Conservation (phyloP, 1,284 basidiomycete species). For the Ceratobasidium theobromae region DNA sequence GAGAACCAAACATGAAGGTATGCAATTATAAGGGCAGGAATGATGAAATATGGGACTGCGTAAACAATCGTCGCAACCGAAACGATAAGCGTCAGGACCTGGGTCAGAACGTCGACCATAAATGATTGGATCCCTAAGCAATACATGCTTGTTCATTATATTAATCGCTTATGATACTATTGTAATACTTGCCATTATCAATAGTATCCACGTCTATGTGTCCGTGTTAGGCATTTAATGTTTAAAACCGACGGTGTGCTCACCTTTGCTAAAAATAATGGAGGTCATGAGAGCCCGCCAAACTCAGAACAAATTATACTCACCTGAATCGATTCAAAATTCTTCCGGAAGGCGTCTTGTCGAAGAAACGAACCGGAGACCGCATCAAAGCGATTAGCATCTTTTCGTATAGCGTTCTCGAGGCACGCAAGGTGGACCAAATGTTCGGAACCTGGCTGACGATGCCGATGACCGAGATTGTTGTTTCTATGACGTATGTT, state of each 20-base stretch:
- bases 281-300: neutral
- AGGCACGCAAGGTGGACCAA: conserved; percentile 1
- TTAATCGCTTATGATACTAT: too few species aligned
- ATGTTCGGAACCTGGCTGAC: conserved; percentile 1
- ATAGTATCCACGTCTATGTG: conserved; percentile 32
- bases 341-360: conserved; percentile 4
- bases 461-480: neutral
- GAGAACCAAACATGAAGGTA: conserved; percentile 6
- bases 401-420: neutral
- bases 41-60: conserved; percentile 2
- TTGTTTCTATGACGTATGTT: neutral
- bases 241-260: too few species aligned
- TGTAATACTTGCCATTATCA: conserved; percentile 17
- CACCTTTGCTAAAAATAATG: neutral
- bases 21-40: neutral
- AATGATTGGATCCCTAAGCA: neutral
- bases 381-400: conserved; percentile 3
- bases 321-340: conserved; percentile 22
- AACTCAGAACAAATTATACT: neutral
- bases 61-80: neutral
- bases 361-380: conserved; percentile 6
- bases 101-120: neutral
- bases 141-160: too few species aligned
- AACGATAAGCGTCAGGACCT: neutral
- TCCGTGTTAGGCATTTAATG: neutral